Evolutionary conservation across 805 yeast species (phyloP), one percentile per base, ranked within the genome.

Genomic region (Candida dendrica): DNA sequence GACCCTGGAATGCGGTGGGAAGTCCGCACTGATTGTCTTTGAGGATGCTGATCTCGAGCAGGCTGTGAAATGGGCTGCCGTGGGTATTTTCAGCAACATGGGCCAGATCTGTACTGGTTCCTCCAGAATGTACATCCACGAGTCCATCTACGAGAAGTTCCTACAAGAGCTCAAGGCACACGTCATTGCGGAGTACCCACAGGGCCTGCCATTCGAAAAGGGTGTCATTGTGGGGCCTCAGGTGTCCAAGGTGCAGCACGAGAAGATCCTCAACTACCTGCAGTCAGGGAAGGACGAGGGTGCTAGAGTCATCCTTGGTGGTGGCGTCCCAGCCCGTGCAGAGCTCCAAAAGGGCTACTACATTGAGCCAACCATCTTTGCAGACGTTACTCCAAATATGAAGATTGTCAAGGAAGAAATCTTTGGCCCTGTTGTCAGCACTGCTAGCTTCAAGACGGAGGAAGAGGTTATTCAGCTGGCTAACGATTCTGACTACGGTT

Each of bases 71-170:
- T 75, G 79, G 74, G 72, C 73, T 4, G 72, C 69, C 38, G 54
- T 66, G 46, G 81, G 81, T 54, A 75, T 77, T 47, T 76, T 76
- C 65, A 70, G 65, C 63, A 77, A 77, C 63, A 68, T 77, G 54
- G 84, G 84, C 48, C 81, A 77, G 61, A 79, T 77, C 47, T 77
- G 84, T 60, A 74, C 81, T 39, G 81, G 82, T 42, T 78, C 81
- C 43, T 75, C 81, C 18, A 69, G 82, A 62, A 63, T 76, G 38
- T 75, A 74, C 50, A 65, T 77, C 44, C 81, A 77, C 52, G 78
- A 74, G 45, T 68, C 68, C 14, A 58, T 75, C 44, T 75, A 77
- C 59, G 79, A 77, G 44, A 64, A 71, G 53, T 69, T 75, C 49
- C 56, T 75, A 31, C 57, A 59, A 35, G 65, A 61, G 38, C 67